Evolutionary conservation across 2,329 filamentous ascomycete genomes (phyloP).

Genomic region (Neonectria magnoliae): DNA sequence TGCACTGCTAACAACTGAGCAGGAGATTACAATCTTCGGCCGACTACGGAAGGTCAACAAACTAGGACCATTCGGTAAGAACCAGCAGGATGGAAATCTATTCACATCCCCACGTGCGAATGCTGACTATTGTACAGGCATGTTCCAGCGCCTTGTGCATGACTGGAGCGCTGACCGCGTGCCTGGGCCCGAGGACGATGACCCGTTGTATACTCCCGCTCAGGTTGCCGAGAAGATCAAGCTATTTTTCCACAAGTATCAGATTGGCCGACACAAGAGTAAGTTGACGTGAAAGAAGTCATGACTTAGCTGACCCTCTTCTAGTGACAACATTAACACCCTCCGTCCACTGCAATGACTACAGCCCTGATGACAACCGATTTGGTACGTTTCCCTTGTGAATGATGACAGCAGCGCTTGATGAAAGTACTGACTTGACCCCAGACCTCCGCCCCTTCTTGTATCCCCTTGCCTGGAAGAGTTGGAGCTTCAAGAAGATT

Average conservation of each 20-base stretch:
- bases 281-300: neutral
- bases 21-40: slow-evolving; percentile 44
- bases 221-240: slow-evolving; percentile 44
- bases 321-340: slow-evolving; percentile 6
- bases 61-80: slow-evolving; percentile 49
- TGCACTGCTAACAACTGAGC: neutral
- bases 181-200: slow-evolving; percentile 17
- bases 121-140: slow-evolving; percentile 28
- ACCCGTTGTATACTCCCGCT: slow-evolving; percentile 48
- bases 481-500: slow-evolving; percentile 52
- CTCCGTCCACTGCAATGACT: slow-evolving; percentile 21
- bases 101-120: too few relatives aligned
- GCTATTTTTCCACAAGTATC: slow-evolving; percentile 46
- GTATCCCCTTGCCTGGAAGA: slow-evolving; percentile 48
- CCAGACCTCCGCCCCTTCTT: slow-evolving; percentile 39
- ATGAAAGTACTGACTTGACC: neutral
- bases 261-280: neutral
- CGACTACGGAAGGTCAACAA: slow-evolving; percentile 54
- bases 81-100: neutral
- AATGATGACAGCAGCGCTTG: neutral
- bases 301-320: neutral
- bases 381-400: slow-evolving; percentile 22
- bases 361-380: slow-evolving; percentile 42
- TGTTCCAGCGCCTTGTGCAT: slow-evolving; percentile 51
- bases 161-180: slow-evolving; percentile 48